Evolutionary conservation across 2,329 filamentous ascomycete genomes (phyloP).

Genomic region (Cordyceps sp.): DNA sequence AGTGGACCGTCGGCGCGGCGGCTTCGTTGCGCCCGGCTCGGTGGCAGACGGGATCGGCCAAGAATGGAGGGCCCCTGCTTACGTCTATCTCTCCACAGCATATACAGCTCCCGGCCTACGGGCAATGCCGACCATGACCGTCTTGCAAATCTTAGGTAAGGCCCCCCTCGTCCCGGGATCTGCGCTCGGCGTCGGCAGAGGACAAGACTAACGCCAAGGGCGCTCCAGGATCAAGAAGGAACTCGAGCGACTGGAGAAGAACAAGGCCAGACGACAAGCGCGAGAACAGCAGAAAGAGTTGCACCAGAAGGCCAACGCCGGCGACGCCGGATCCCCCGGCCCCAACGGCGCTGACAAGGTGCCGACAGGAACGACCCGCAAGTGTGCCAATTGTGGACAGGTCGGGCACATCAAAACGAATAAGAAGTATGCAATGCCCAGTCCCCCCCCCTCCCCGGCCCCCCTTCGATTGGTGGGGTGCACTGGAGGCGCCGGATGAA

Average conservation of each 20-base stretch:
- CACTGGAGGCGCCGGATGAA: slow-evolving; percentile 5
- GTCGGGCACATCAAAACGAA: slow-evolving; percentile 98
- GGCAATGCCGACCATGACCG: slow-evolving; percentile 34
- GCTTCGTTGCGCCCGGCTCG: slow-evolving; percentile 11
- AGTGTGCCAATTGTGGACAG: slow-evolving; percentile 95
- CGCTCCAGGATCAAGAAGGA: slow-evolving; percentile 39
- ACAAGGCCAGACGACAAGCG: slow-evolving; percentile 76
- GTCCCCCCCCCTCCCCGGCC: slow-evolving; percentile 11
- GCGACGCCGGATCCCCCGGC: slow-evolving; percentile 34
- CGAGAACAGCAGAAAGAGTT: slow-evolving; percentile 78
- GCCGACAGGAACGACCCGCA: slow-evolving; percentile 57
- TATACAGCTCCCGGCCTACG: slow-evolving; percentile 31
- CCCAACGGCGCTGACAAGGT: slow-evolving; percentile 27
- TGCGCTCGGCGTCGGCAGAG: neutral
- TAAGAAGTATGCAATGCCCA: slow-evolving; percentile 77
- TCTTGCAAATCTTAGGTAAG: slow-evolving; percentile 24
- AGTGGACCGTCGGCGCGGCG: slow-evolving; percentile 2
- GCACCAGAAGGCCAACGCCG: slow-evolving; percentile 26
- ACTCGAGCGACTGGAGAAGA: slow-evolving; percentile 70
- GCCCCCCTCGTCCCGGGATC: neutral
- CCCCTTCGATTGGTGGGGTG: slow-evolving; percentile 17
- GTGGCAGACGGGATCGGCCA: slow-evolving; percentile 15
- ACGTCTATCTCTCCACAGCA: slow-evolving; percentile 24
- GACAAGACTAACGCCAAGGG: neutral
- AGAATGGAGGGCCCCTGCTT: slow-evolving; percentile 18